Evolutionary conservation across 2,329 filamentous ascomycete species (phyloP).

Genomic region (Macroventuria anomochaeta): DNA sequence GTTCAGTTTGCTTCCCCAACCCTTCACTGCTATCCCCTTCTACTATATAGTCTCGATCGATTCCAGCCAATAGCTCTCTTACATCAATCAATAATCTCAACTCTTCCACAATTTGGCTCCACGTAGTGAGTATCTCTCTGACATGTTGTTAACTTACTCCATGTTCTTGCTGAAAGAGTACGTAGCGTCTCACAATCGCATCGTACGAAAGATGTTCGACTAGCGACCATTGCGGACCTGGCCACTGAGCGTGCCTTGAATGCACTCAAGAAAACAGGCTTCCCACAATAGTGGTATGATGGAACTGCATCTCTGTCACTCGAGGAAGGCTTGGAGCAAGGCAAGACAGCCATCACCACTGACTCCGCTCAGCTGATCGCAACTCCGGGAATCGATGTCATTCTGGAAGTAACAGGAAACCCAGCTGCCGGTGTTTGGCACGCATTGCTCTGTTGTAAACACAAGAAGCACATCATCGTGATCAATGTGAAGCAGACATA

Average conservation of each 20-base stretch:
- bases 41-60: too few relatives aligned
- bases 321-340: slow-evolving; percentile 49
- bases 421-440: slow-evolving; percentile 54
- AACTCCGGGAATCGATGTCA: slow-evolving; percentile 53
- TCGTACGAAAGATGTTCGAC: slow-evolving; percentile 51
- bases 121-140: slow-evolving; percentile 48
- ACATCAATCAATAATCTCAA: too few relatives aligned
- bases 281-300: slow-evolving; percentile 51
- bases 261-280: slow-evolving; percentile 52
- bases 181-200: slow-evolving; percentile 53
- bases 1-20: too few relatives aligned
- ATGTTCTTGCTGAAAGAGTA: background rate
- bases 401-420: slow-evolving; percentile 55
- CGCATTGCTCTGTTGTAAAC: slow-evolving; percentile 53
- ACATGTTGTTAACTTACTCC: too few relatives aligned
- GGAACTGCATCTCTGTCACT: slow-evolving; percentile 32
- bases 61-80: too few relatives aligned
- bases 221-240: slow-evolving; percentile 55
- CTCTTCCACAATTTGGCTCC: slow-evolving; percentile 56
- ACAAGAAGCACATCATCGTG: slow-evolving; percentile 59
- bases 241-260: slow-evolving; percentile 51
- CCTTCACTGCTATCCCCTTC: too few relatives aligned
- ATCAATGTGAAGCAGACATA: slow-evolving; percentile 56
- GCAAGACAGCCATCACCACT: slow-evolving; percentile 53
- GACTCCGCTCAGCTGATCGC: slow-evolving; percentile 53